Evolutionary conservation across 306 rosid genomes (phyloP), one percentile per base, ranked within the genome.

Genomic region (Sphenostylis stenocarpa): DNA sequence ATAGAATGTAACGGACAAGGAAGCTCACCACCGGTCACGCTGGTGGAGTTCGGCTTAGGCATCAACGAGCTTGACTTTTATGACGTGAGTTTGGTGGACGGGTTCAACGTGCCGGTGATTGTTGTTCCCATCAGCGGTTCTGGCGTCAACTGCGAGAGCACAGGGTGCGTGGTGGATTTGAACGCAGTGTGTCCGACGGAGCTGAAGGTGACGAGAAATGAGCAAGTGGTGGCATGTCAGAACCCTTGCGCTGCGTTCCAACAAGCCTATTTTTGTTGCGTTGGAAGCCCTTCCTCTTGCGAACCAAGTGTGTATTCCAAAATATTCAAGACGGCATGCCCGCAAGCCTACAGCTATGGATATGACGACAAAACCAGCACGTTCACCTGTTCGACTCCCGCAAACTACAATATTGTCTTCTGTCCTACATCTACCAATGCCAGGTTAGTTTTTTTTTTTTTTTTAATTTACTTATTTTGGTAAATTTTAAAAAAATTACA

Each of bases 301-400:
- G 78, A 80, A 68, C 95, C 95, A 3, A 85, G 88, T 24, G 26
- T 81, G 9, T 91, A 85, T 79, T 83, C 98, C 0, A 44, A 72
- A 79, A 41, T 87, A 2, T 93, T 93, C 77, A 89, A 91, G 81
- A 76, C 1, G 4, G 84, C 87, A 0, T 93, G 98, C 70, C 97
- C 98, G 3, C 78, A 80, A 2, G 98, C 97, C 0, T 93, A 89
- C 48, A 91, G 93, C 73, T 91, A 86, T 19, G 82, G 89, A 0
- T 88, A 77, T 26, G 98, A 93, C 5, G 93, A 89, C 4, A 6
- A 5, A 52, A 82, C 78, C 2, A 86, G 91, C 51, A 86, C 89
- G 2, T 93, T 93, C 78, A 85, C 90, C 0, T 93, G 98, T 29
- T 66, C 88, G 0, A 20, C 78, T 2, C 19, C 85, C 2, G 10